phyloP scores from a whole-genome alignment of 2,329 filamentous ascomycete genomes.

The Trichoderma asperellum region DNA sequence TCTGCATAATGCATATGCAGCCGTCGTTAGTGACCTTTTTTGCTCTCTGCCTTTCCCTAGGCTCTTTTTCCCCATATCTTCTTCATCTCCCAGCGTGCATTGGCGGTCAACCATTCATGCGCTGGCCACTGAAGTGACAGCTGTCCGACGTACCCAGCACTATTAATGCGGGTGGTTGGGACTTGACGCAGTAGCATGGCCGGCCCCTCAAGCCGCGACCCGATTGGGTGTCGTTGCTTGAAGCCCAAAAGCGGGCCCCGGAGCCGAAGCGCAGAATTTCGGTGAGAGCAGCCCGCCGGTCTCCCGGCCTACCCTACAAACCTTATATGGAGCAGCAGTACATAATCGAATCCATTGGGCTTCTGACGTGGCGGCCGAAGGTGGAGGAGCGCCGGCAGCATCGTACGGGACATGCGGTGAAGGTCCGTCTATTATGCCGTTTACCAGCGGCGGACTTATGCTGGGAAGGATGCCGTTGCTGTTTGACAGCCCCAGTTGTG shows the following conservation, averaged over 20 bases:
- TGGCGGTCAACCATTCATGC: conserved; percentile 22
- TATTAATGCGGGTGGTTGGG: conserved; percentile 25
- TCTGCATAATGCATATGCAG: conserved; percentile 22
- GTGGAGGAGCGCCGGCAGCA: conserved; percentile 23
- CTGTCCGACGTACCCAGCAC: conserved; percentile 16
- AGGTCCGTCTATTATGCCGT: conserved; percentile 24
- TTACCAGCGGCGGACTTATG: conserved; percentile 10
- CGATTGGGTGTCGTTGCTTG: conserved; percentile 12
- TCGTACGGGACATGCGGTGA: conserved; percentile 26
- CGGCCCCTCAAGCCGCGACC: conserved; percentile 22
- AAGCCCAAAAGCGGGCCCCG: conserved; percentile 10
- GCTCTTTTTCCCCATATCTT: not conserved
- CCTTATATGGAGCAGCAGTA: not conserved
- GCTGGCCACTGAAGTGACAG: conserved; percentile 9
- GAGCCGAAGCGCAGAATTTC: conserved; percentile 15
- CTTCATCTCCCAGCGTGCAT: conserved; percentile 12
- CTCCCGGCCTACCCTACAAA: conserved; percentile 15
- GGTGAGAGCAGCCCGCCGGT: conserved; percentile 15
- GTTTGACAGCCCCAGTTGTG: conserved; percentile 3
- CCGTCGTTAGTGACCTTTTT: not conserved
- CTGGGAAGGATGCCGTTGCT: not conserved
- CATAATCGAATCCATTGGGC: conserved; percentile 21
- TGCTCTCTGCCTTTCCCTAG: not conserved
- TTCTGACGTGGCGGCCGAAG: conserved; percentile 25
- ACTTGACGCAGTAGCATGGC: conserved; percentile 19